Base-by-base conservation (phyloP, 148 eudicot genomes). In the Rhododendron griersonianum region DNA sequence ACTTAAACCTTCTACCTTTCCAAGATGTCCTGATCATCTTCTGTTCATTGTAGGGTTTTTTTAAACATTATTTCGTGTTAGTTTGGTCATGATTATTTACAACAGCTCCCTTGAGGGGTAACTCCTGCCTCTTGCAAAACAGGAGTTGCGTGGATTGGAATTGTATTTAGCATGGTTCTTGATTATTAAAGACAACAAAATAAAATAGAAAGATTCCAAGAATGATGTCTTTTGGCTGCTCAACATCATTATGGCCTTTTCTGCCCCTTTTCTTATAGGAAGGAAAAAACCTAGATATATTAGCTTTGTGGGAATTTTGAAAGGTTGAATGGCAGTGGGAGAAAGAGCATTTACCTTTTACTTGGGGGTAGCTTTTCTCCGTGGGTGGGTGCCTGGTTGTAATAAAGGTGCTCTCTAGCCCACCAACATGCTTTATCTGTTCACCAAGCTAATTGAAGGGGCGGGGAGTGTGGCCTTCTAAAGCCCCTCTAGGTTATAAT, bases 151-250 rank as follows among this genome's bases (percentile, higher is more conserved):
- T 77, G 80, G 14, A 59, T 77, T 41, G 80, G 44, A 76, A 39
- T 76, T 44, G 23, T 76, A 21, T 77, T 77, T 77, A 35, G 78
- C 23, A 33, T 35, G 47, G 9, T 33, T 74, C 50, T 76, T 39
- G 11, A 14, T 76, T 76, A 7, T 35, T 39, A 75, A 74, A 74
- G 21, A 75, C 7, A 23, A 18, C 0, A 37, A 33, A 5, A 30
- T 30, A 73, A 25, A 74, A 33, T 33, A 74, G 2, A 76, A 76
- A 19, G 23, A 76, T 37, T 76, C 23, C 80, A 45, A 78, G 81
- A 74, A 76, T 75, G 78, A 35, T 37, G 78, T 75, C 78, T 74
- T 74, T 74, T 18, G 78, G 78, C 23, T 75, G 78, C 48, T 75
- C 78, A 15, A 35, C 48, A 75, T 35, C 39, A 37, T 30, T 76